Conservation (phyloP, 768 basidiomycete species). For the Leccinum longicurvipes region DNA sequence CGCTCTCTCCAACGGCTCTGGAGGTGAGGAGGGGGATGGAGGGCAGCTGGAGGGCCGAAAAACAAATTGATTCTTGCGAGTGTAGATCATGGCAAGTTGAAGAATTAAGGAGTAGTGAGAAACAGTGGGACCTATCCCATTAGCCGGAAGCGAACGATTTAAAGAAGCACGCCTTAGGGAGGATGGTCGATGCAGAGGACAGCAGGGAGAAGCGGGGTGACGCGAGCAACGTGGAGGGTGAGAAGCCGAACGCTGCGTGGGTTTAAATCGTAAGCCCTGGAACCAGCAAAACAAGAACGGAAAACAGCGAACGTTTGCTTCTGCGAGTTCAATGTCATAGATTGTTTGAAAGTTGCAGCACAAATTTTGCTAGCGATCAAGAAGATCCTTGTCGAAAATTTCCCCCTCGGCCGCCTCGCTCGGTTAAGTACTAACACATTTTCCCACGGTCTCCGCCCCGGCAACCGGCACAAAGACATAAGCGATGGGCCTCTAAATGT, state of each 20-base stretch:
- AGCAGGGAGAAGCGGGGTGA: constrained; percentile 56
- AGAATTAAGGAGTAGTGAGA: too few relatives aligned
- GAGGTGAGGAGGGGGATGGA: constrained; percentile 47
- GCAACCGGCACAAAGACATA: neutral
- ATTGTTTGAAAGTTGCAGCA: constrained; percentile 32
- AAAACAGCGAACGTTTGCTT: constrained; percentile 24
- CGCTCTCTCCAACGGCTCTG: constrained; percentile 46
- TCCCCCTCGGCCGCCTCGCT: too few relatives aligned
- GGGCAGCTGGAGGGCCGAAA: constrained; percentile 64
- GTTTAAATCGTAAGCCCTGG: constrained; percentile 1
- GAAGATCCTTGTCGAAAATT: too few relatives aligned
- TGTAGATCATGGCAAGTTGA: constrained; percentile 51
- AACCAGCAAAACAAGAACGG: neutral
- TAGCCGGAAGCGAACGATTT: constrained; percentile 12
- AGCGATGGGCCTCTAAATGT: constrained; percentile 5
- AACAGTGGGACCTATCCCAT: constrained; percentile 45
- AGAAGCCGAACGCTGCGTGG: constrained; percentile 25
- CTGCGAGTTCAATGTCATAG: constrained; percentile 51
- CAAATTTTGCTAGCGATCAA: constrained; percentile 1
- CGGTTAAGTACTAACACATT: too few relatives aligned
- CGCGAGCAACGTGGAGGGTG: constrained; percentile 47
- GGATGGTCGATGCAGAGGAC: constrained; percentile 73
- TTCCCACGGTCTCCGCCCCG: too few relatives aligned
- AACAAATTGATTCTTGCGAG: constrained; percentile 64
- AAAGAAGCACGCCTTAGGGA: constrained; percentile 52